A percentile compares a stretch with the other conserved stretches of the same genome.
Conservation (phyloP, 352 stramenopile genomes). For the Albugo candida region DNA sequence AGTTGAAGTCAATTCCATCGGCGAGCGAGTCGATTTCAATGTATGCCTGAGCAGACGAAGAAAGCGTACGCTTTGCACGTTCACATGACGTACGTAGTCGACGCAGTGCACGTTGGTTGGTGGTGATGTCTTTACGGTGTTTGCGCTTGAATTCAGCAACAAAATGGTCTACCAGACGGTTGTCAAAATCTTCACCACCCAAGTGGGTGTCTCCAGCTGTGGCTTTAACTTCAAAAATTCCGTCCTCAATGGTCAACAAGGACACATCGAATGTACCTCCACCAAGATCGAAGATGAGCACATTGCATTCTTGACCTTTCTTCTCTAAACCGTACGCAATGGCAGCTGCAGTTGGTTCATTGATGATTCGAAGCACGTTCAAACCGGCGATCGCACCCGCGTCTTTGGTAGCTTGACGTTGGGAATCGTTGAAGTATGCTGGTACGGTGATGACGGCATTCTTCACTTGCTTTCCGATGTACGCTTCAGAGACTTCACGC, state of each 20-base stretch:
- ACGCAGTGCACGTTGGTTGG: constrained; percentile 65
- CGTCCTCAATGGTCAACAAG: constrained; percentile 81
- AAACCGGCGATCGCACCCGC: constrained; percentile 81
- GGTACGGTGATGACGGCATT: constrained; percentile 85
- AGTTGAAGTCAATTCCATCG: constrained; percentile 87
- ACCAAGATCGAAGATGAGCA: constrained; percentile 86
- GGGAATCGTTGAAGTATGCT: constrained; percentile 91
- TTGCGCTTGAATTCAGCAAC: constrained; percentile 78
- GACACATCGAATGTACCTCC: constrained; percentile 83
- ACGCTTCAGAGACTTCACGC: constrained; percentile 38
- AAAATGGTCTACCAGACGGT: constrained; percentile 81
- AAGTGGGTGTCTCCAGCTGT: constrained; percentile 84
- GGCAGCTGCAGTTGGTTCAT: constrained; percentile 89
- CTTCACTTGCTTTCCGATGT: constrained; percentile 32
- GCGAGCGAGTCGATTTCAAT: constrained; percentile 87
- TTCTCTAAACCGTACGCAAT: constrained; percentile 83
- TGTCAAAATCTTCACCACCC: constrained; percentile 86
- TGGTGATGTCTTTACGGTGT: constrained; percentile 60
- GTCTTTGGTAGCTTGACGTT: constrained; percentile 89
- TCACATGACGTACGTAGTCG: constrained; percentile 83
- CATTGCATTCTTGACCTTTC: constrained; percentile 74
- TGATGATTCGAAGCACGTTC: constrained; percentile 91
- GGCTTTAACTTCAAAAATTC: constrained; percentile 88
- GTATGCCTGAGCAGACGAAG: constrained; percentile 66
- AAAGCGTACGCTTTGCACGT: constrained; percentile 83